Conservation (phyloP, 352 stramenopile genomes). For the Pythium aristosporum region DNA sequence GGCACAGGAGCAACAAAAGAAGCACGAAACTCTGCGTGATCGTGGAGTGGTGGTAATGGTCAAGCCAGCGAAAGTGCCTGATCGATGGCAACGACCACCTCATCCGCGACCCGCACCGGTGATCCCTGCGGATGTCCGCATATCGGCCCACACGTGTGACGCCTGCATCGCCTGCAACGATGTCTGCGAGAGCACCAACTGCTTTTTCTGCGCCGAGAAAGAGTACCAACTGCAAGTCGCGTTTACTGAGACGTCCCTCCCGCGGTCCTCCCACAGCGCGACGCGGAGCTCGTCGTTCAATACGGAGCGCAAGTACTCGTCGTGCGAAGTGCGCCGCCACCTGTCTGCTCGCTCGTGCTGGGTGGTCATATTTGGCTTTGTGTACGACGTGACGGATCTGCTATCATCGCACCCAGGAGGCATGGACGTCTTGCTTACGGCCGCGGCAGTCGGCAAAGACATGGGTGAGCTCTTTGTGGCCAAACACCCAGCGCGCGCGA, state of each 20-base stretch:
- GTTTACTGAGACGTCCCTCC: slow-evolving; percentile 30
- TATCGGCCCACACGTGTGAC: slow-evolving; percentile 47
- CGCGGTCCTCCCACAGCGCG: not conserved
- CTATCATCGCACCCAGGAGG: slow-evolving; percentile 88
- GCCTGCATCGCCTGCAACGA: slow-evolving; percentile 83
- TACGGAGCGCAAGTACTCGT: slow-evolving; percentile 73
- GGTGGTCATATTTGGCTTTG: slow-evolving; percentile 83
- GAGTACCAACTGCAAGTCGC: slow-evolving; percentile 62
- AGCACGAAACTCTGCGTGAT: not conserved
- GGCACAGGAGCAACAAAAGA: not conserved
- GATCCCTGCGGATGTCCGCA: slow-evolving; percentile 10
- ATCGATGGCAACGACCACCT: not conserved
- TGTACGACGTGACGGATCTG: slow-evolving; percentile 92
- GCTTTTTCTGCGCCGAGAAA: slow-evolving; percentile 78
- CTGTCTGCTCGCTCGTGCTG: slow-evolving; percentile 83
- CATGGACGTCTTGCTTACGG: slow-evolving; percentile 56
- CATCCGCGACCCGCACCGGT: slow-evolving; percentile 2
- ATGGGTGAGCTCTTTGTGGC: slow-evolving; percentile 49
- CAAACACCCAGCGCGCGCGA: slow-evolving; percentile 46
- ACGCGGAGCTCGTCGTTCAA: slow-evolving; percentile 24
- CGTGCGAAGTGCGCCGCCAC: slow-evolving; percentile 88
- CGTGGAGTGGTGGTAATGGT: not conserved
- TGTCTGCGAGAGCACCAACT: slow-evolving; percentile 55
- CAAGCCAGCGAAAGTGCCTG: not conserved
- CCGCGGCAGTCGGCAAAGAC: slow-evolving; percentile 48